These are phyloP conservation scores for Dunaliella primolecta DNA, from an alignment of 139 green algal species.

Conservation along the genomic window DNA sequence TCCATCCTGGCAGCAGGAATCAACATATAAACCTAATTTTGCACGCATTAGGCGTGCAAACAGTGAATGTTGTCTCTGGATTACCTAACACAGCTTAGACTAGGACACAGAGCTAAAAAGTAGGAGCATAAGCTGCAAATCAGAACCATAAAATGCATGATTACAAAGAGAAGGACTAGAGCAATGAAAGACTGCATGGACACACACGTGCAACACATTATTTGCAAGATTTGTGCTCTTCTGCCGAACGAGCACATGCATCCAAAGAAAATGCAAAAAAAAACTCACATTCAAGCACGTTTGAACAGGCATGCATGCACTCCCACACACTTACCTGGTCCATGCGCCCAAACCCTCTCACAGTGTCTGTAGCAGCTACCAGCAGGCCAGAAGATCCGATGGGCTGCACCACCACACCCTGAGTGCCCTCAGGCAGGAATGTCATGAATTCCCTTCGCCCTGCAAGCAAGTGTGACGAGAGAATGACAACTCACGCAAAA, in stretches of 20 bases:
- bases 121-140: too few relatives aligned
- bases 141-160: too few relatives aligned
- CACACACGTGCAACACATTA: not conserved
- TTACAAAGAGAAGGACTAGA: too few relatives aligned
- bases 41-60: too few relatives aligned
- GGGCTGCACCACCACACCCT: slow-evolving; percentile 72
- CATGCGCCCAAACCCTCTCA: slow-evolving; percentile 71
- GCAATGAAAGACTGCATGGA: not conserved
- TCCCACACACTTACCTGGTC: slow-evolving; percentile 64
- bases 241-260: not conserved
- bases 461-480: slow-evolving; percentile 24
- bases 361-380: slow-evolving; percentile 66
- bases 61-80: too few relatives aligned
- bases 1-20: too few relatives aligned
- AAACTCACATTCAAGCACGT: not conserved
- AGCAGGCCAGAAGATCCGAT: slow-evolving; percentile 67
- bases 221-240: not conserved
- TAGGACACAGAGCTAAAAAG: too few relatives aligned
- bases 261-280: too few relatives aligned
- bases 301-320: not conserved
- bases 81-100: too few relatives aligned
- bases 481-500: not conserved
- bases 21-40: too few relatives aligned
- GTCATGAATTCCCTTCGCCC: slow-evolving; percentile 70
- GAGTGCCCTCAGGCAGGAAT: slow-evolving; percentile 74